Evolutionary conservation across 495 filamentous ascomycete genomes (phyloP).

Genomic region (Tuber borchii): DNA sequence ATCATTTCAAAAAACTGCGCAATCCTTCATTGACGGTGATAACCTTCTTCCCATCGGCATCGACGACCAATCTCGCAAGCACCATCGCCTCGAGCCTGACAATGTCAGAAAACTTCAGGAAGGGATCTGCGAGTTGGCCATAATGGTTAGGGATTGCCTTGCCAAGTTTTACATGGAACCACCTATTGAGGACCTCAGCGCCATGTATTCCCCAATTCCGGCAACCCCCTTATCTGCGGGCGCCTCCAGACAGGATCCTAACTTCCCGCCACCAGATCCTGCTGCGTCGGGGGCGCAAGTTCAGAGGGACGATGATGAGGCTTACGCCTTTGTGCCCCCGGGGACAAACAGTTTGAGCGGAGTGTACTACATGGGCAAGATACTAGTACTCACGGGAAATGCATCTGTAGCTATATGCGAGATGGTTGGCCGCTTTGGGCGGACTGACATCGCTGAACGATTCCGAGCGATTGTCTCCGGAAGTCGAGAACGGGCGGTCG

Average conservation of each 20-base stretch:
- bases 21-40: conserved; percentile 82
- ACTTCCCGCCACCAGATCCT: conserved; percentile 19
- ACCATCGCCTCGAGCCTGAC: conserved; percentile 71
- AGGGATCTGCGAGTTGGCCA: conserved; percentile 70
- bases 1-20: conserved; percentile 88
- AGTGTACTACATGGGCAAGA: conserved; percentile 74
- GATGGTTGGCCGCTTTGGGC: conserved; percentile 55
- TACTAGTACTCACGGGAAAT: conserved; percentile 69
- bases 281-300: conserved; percentile 16
- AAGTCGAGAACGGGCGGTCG: conserved; percentile 75
- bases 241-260: conserved; percentile 41
- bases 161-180: conserved; percentile 78
- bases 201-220: conserved; percentile 71
- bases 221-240: conserved; percentile 55
- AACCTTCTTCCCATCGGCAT: conserved; percentile 72
- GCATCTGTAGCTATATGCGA: conserved; percentile 82
- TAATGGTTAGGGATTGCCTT: conserved; percentile 70
- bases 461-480: conserved; percentile 64
- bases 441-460: conserved; percentile 54
- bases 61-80: conserved; percentile 72
- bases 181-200: conserved; percentile 81
- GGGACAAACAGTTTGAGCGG: conserved; percentile 83
- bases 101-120: conserved; percentile 66
- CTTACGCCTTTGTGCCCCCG: conserved; percentile 94
- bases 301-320: conserved; percentile 61